Evolutionary conservation across 129 eudicot genomes (phyloP), one percentile per base, ranked within the genome.

Genomic region (Flaveria sonorensis): DNA sequence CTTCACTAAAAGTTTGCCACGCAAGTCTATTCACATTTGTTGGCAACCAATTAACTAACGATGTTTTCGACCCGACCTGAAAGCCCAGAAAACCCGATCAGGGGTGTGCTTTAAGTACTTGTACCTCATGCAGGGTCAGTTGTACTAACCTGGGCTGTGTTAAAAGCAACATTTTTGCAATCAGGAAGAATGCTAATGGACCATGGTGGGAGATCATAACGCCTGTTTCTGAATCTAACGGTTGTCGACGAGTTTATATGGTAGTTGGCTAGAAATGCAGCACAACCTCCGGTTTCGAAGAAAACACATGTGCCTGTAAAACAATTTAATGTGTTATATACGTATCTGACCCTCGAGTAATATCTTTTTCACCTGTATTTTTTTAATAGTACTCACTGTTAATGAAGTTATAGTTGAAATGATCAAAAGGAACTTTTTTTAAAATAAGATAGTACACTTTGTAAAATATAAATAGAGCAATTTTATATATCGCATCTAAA

Each of bases 121-220:
- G 70, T 47, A 71, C 43, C 53, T 46, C 15, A 28, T 63, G 59
- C 68, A 51, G 2, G 52, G 21, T 75, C 20, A 18, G 57, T 52
- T 57, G 57, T 45, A 70, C 84, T 78, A 52, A 89, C 97, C 84
- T 55, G 84, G 30, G 96, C 97, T 19, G 96, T 92, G 74, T 89
- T 92, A 65, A 80, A 92, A 47, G 74, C 91, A 3, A 73, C 97
- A 78, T 69, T 78, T 82, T 71, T 84, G 86, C 97, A 92, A 69
- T 89, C 97, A 0, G 97, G 97, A 52, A 92, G 97, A 80, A 92
- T 86, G 91, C 97, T 92, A 61, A 89, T 92, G 53, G 97, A 92
- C 97, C 97, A 92, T 42, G 97, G 96, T 55, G 96, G 96, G 65
- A 92, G 89, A 76, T 82, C 81, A 45, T 89, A 87, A 47, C 78